phyloP scores from a whole-genome alignment of 192 early-diverging fungal genomes.

The Dissophora globulifera region DNA sequence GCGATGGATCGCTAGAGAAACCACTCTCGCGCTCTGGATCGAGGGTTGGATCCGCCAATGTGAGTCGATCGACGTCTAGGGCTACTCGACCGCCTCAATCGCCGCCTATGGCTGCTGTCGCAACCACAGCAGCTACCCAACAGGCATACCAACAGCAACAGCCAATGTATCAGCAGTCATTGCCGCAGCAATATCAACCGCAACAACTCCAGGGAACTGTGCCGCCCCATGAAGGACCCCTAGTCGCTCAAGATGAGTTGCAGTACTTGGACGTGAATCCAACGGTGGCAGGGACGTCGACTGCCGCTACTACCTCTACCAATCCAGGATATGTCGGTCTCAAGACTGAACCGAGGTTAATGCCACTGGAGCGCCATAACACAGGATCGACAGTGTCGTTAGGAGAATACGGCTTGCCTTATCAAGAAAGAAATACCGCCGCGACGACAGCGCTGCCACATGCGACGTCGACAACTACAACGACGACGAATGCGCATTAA shows the following conservation, averaged over 20 bases:
- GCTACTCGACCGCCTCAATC: background rate
- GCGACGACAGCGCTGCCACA: too few species aligned
- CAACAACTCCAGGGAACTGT: too few species aligned
- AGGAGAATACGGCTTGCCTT: background rate
- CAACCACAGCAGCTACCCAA: background rate
- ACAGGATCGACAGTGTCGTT: constrained; percentile 22
- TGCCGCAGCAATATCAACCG: too few species aligned
- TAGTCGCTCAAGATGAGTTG: background rate
- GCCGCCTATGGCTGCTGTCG: too few species aligned
- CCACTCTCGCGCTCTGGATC: constrained; percentile 15
- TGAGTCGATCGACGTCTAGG: background rate
- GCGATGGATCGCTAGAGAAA: background rate
- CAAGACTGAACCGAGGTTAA: background rate
- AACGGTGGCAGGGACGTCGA: too few species aligned
- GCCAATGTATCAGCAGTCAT: too few species aligned
- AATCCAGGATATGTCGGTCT: background rate
- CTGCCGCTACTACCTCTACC: constrained; percentile 8
- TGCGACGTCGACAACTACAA: too few species aligned
- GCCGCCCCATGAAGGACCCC: background rate
- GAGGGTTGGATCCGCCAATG: too few species aligned
- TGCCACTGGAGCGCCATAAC: background rate
- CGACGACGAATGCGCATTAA: too few species aligned
- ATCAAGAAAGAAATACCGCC: background rate
- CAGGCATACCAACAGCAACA: background rate
- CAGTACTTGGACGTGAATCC: background rate